Conservation (phyloP, 495 filamentous ascomycete species). For the Penicillium subrubescens region DNA sequence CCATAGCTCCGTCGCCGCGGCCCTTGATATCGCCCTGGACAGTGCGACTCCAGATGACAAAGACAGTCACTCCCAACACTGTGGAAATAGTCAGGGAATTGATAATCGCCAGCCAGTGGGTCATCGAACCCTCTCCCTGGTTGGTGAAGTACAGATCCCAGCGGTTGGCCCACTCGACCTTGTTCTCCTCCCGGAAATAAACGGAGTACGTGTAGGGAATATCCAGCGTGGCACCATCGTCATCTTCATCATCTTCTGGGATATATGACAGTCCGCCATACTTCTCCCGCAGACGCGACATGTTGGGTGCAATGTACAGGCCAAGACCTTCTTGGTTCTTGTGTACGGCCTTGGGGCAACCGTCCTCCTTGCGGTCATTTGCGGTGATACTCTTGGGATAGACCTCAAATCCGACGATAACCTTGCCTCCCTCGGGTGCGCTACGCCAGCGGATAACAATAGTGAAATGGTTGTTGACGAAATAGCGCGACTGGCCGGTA, state of each 20-base stretch:
- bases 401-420: conserved; percentile 90
- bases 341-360: conserved; percentile 69
- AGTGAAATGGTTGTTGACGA: conserved; percentile 90
- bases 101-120: conserved; percentile 91
- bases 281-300: conserved; percentile 54
- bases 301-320: conserved; percentile 66
- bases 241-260: conserved; percentile 56
- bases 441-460: conserved; percentile 82
- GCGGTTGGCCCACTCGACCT: conserved; percentile 80
- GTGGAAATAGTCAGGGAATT: conserved; percentile 88
- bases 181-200: conserved; percentile 84
- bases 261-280: conserved; percentile 64
- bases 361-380: conserved; percentile 57
- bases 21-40: conserved; percentile 79
- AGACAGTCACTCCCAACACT: conserved; percentile 78
- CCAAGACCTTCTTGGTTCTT: conserved; percentile 65
- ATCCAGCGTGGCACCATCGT: conserved; percentile 70
- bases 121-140: conserved; percentile 79
- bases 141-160: conserved; percentile 96
- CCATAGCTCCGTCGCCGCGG: conserved; percentile 62
- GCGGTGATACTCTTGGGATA: conserved; percentile 83
- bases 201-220: conserved; percentile 93
- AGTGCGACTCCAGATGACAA: conserved; percentile 83
- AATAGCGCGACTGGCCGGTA: conserved; percentile 67
- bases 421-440: conserved; percentile 75